phyloP scores from a whole-genome alignment of 768 basidiomycete species.

The Pholiota conissans region DNA sequence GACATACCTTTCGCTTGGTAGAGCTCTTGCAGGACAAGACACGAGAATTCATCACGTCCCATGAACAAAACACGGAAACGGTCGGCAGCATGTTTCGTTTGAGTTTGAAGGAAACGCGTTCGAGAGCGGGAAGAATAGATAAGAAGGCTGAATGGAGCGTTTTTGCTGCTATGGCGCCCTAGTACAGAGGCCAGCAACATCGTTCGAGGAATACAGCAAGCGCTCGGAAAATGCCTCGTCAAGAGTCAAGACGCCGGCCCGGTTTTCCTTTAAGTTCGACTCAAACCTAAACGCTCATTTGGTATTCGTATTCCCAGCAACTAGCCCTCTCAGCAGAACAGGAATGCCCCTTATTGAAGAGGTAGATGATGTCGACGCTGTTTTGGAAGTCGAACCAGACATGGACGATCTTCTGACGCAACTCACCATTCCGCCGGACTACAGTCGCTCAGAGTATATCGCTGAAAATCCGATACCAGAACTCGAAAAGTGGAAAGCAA shows the following conservation, averaged over 20 bases:
- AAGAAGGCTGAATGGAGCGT: background rate
- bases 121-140: background rate
- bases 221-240: too few relatives aligned
- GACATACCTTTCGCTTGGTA: constrained; percentile 57
- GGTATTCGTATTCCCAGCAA: too few relatives aligned
- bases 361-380: constrained; percentile 1
- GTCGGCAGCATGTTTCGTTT: background rate
- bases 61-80: constrained; percentile 81
- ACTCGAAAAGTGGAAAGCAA: constrained; percentile 52
- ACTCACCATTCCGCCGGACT: constrained; percentile 47
- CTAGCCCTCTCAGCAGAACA: too few relatives aligned
- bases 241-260: too few relatives aligned
- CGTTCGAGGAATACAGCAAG: too few relatives aligned
- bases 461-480: constrained; percentile 36
- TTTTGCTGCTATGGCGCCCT: background rate
- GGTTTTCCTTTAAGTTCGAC: too few relatives aligned
- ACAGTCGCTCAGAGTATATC: constrained; percentile 39
- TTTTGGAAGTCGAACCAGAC: background rate
- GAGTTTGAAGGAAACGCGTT: background rate
- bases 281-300: too few relatives aligned
- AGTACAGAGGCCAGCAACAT: background rate
- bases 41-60: constrained; percentile 89
- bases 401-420: constrained; percentile 14
- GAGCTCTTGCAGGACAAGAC: constrained; percentile 64
- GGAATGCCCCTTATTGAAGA: constrained; percentile 5